Percentiles rank a stretch among this genome's conserved stretches.
These are phyloP conservation scores for Neurospora terricola DNA, from an alignment of 495 filamentous ascomycete genomes.

Conservation along the genomic window DNA sequence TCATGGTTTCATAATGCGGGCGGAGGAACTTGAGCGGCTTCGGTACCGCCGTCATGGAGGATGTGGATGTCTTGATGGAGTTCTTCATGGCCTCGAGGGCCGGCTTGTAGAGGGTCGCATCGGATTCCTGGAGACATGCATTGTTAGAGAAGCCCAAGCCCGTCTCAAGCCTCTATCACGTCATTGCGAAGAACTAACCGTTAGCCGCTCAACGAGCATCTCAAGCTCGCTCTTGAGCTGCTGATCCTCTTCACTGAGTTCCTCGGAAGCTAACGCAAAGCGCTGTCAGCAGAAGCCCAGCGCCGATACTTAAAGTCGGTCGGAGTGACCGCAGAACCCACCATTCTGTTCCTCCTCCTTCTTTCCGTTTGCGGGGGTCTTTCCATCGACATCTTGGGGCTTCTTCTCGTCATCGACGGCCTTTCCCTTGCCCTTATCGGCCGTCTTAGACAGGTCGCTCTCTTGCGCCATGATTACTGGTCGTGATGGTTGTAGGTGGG, in stretches of 20 bases:
- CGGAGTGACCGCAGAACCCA: conserved; percentile 22
- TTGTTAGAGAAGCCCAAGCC: conserved; percentile 14
- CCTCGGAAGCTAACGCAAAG: conserved; percentile 39
- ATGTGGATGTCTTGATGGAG: conserved; percentile 97
- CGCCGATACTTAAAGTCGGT: conserved; percentile 1
- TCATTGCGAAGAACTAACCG: conserved; percentile 42
- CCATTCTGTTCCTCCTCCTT: conserved; percentile 53
- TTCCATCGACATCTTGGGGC: conserved; percentile 53
- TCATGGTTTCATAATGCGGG: conserved; percentile 85
- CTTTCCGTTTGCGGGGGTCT: conserved; percentile 62
- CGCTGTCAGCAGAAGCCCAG: conserved; percentile 15
- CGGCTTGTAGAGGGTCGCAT: conserved; percentile 80
- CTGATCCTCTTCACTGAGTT: conserved; percentile 96
- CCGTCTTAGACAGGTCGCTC: conserved; percentile 70
- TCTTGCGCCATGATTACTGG: conserved; percentile 68
- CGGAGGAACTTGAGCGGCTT: conserved; percentile 97
- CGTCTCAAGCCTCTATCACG: conserved; percentile 9
- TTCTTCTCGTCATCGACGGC: conserved; percentile 55
- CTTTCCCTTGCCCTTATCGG: conserved; percentile 96
- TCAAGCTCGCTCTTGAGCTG: conserved; percentile 97
- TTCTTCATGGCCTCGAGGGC: conserved; percentile 91
- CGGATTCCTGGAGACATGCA: conserved; percentile 52
- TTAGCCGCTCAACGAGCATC: conserved; percentile 93
- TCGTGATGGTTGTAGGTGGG: conserved; percentile 9
- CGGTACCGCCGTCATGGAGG: conserved; percentile 97